A percentile compares a stretch with the other conserved stretches of the same genome.
Evolutionary conservation across 805 yeast species (phyloP).

Genomic region (Aciculoconidium aculeatum): DNA sequence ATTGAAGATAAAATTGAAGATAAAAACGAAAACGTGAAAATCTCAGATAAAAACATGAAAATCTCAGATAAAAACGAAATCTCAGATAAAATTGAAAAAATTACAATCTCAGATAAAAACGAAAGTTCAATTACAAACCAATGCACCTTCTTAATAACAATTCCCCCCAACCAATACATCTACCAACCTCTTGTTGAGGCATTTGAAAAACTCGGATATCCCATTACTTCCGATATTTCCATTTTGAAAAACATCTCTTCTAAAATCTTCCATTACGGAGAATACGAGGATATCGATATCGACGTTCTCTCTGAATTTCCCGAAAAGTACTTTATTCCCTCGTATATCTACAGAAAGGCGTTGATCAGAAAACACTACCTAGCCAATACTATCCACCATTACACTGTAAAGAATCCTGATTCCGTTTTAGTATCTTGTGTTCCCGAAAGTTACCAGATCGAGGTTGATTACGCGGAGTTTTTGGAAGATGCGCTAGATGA

Average conservation of each 20-base stretch:
- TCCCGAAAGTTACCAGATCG: conserved; percentile 74
- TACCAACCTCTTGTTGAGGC: conserved; percentile 38
- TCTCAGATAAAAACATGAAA: too few relatives aligned
- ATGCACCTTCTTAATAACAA: conserved; percentile 27
- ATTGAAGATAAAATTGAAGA: too few relatives aligned
- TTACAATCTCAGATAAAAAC: conserved; percentile 1
- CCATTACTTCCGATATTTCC: conserved; percentile 20
- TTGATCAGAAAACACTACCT: conserved; percentile 85
- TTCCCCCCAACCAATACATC: conserved; percentile 35
- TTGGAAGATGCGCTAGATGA: conserved; percentile 92
- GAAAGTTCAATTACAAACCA: too few relatives aligned
- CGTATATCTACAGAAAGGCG: conserved; percentile 86
- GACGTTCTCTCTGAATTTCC: conserved; percentile 48
- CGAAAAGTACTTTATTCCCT: conserved; percentile 56
- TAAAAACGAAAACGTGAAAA: too few relatives aligned
- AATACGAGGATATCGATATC: conserved; percentile 82
- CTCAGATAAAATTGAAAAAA: neutral
- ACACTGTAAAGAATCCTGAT: conserved; percentile 65
- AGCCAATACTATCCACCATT: conserved; percentile 76
- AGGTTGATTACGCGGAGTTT: conserved; percentile 93
- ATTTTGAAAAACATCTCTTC: conserved; percentile 12
- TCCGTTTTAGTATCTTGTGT: conserved; percentile 55
- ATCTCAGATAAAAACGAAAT: neutral
- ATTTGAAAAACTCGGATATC: conserved; percentile 19
- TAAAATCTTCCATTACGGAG: conserved; percentile 72